Evolutionary conservation across 2,329 filamentous ascomycete genomes (phyloP).

Genomic region (Epichloe hybrida): DNA sequence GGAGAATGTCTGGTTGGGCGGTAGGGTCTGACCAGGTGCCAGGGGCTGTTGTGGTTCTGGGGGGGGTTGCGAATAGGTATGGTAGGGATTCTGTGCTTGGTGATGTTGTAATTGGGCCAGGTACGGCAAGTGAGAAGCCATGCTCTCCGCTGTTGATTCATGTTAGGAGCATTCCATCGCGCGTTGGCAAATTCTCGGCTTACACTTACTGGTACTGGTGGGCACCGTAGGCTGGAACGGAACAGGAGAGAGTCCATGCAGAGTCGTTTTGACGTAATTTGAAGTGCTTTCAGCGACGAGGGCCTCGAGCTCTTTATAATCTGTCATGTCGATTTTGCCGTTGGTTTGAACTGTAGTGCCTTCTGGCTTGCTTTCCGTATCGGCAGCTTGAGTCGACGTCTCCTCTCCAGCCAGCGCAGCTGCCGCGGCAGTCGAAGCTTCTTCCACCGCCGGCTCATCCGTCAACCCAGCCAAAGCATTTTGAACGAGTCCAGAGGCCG

Average conservation of each 20-base stretch:
- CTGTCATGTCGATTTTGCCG: conserved; percentile 21
- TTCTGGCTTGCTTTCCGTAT: conserved; percentile 14
- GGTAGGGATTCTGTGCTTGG: conserved; percentile 23
- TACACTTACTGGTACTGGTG: conserved; percentile 24
- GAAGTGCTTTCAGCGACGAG: conserved; percentile 30
- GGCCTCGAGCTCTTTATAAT: conserved; percentile 30
- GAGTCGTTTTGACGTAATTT: conserved; percentile 30
- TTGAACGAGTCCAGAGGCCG: conserved; percentile 26
- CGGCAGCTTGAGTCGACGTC: conserved; percentile 10
- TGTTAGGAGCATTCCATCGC: not conserved
- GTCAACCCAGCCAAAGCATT: conserved; percentile 25
- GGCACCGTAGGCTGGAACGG: conserved; percentile 30
- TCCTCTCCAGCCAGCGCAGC: conserved; percentile 12
- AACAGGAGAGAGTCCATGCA: conserved; percentile 28
- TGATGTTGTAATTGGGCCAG: conserved; percentile 25
- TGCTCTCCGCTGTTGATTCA: conserved; percentile 15
- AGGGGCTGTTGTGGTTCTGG: conserved; percentile 19
- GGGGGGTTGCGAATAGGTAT: conserved; percentile 21
- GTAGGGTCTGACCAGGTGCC: conserved; percentile 26
- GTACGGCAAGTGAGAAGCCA: conserved; percentile 22
- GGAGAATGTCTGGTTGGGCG: conserved; percentile 42
- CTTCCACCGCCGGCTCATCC: conserved; percentile 12
- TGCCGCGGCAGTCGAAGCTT: conserved; percentile 4
- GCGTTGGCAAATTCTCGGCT: conserved; percentile 6
- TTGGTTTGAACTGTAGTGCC: conserved; percentile 14